Conservation (phyloP, 2,329 filamentous ascomycete species). For the Ophiostoma australiae region DNA sequence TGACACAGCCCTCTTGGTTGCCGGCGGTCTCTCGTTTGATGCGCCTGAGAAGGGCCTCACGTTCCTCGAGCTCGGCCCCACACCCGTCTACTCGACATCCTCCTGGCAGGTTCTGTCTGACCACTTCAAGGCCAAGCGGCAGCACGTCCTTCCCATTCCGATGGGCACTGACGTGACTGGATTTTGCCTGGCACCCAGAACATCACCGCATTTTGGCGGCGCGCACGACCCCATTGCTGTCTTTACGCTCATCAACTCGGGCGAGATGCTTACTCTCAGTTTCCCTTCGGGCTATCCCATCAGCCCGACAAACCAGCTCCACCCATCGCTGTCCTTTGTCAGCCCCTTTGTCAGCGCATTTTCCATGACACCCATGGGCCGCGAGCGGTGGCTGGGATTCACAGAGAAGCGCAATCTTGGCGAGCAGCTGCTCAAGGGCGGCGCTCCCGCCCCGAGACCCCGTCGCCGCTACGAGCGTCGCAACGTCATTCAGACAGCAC, state of each 20-base stretch:
- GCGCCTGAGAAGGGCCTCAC: slow-evolving; percentile 71
- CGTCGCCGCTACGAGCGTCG: slow-evolving; percentile 75
- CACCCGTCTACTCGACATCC: slow-evolving; percentile 86
- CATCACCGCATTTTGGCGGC: slow-evolving; percentile 79
- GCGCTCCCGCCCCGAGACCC: slow-evolving; percentile 64
- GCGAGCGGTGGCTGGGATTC: slow-evolving; percentile 83
- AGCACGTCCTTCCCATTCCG: slow-evolving; percentile 68
- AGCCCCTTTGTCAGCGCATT: slow-evolving; percentile 80
- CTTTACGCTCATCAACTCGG: slow-evolving; percentile 72
- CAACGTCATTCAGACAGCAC: slow-evolving; percentile 79
- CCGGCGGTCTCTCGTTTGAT: slow-evolving; percentile 69
- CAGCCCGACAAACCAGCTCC: slow-evolving; percentile 85
- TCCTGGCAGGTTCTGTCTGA: slow-evolving; percentile 77
- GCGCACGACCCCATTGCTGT: slow-evolving; percentile 87
- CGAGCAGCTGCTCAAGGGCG: slow-evolving; percentile 72
- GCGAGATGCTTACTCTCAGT: slow-evolving; percentile 82
- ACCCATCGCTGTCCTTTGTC: slow-evolving; percentile 79
- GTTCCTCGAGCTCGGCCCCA: slow-evolving; percentile 82
- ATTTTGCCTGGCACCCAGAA: slow-evolving; percentile 76
- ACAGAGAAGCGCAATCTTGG: slow-evolving; percentile 77
- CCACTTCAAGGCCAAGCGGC: slow-evolving; percentile 80
- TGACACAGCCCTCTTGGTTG: slow-evolving; percentile 82
- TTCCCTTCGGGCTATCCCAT: slow-evolving; percentile 92
- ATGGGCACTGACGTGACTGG: slow-evolving; percentile 70
- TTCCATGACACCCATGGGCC: slow-evolving; percentile 66